Base-by-base conservation (phyloP, 176 grass and related monocot species). In the Oryza australiensis region DNA sequence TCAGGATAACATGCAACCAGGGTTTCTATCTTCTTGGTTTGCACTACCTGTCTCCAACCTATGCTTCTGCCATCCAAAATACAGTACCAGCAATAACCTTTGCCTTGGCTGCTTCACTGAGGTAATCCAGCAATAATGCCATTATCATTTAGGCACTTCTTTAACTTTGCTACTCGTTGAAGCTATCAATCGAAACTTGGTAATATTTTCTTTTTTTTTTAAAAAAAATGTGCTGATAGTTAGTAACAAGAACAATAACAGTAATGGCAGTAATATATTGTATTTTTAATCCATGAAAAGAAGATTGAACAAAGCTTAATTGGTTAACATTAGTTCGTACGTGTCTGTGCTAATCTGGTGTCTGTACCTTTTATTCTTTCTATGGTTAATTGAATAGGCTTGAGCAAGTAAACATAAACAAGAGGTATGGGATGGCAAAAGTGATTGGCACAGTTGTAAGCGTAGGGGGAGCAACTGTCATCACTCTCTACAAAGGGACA, bases 11-110 rank as follows among this genome's bases (percentile, higher is more conserved):
- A 68, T 81, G 80, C 53, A 94, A 86, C 80, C 92, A 94, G 87
- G 88, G 91, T 28, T 94, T 94, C 65, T 90, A 90, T 64, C 41
- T 94, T 55, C 70, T 90, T 64, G 88, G 91, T 35, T 75, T 90
- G 83, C 85, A 83, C 43, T 88, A 90, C 49, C 30, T 90, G 26
- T 94, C 91, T 76, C 91, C 91, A 83, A 94, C 91, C 43, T 94
- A 94, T 86, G 91, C 91, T 77, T 94, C 91, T 83, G 91, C 88
- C 9, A 88, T 94, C 72, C 91, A 90, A 76, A 94, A 90, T 41
- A 68, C 85, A 37, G 83, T 90, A 18, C 91, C 91, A 66, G 88
- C 85, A 15, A 86, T 94, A 71, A 90, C 91, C 57, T 90, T 94
- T 64, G 83, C 46, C 43, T 75, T 94, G 65, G 88, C 88, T 76